Base-by-base conservation (phyloP, 495 filamentous ascomycete species). In the Aspergillus cavernicola region DNA sequence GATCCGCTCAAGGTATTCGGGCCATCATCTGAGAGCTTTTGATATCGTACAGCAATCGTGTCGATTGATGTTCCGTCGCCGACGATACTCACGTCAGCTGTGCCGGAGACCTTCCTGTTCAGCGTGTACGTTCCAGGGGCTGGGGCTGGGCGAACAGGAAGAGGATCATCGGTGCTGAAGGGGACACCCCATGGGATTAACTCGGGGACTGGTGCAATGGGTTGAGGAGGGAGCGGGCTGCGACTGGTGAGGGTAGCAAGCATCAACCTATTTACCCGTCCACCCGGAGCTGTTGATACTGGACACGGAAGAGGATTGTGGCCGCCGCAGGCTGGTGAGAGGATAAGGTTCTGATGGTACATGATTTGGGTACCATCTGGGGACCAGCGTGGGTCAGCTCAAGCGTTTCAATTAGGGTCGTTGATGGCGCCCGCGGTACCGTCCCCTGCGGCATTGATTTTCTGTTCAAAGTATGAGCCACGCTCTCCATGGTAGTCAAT, bases 351-450 rank as follows among this genome's bases (percentile, higher is more conserved):
- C 48, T 60, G 52, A 19, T 9, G 52, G 40, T 57, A 63, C 1
- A 47, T 57, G 13, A 60, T 56, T 3, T 49, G 44, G 3, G 57
- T 63, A n/a, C 60, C 54, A 45, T 60, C 60, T 15, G 40, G 52
- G 26, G 60, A 63, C 33, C 46, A 63, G 26, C 39, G 36, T 1
- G 60, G 60, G 45, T 63, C 60, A 1, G 60, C 60, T 8, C 23
- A 33, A 6, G 57, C 54, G 37, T 63, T 60, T 56, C 60, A 63
- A 29, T 55, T 53, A 1, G 53, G 50, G 31, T 63, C 57, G 18
- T 57, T 59, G 15, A 55, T 49, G 22, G 56, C 59, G 1, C 60
- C 56, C 1, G 43, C 19, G 31, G 33, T 55, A 1, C 53, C 53
- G 26, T 63, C 56, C 3, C 56, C 60, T 7, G 23, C 56, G 10